These are phyloP conservation scores for Ustulina deusta DNA, from an alignment of 2,329 filamentous ascomycete species.

Conservation along the genomic window DNA sequence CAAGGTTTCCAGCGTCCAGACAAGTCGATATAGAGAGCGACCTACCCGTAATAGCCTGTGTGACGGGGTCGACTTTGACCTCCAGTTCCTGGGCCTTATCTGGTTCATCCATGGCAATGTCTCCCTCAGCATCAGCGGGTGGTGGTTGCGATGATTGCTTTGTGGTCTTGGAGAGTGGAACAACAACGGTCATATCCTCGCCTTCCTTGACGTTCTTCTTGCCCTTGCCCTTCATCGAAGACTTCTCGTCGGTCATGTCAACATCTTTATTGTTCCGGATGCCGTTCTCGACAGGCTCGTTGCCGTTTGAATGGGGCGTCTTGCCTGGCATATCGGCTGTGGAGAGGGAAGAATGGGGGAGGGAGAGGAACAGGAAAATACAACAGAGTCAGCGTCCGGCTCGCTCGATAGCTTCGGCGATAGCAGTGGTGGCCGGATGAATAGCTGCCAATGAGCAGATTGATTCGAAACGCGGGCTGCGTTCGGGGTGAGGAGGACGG, in stretches of 20 bases:
- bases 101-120: slow-evolving; percentile 76
- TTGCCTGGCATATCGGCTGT: slow-evolving; percentile 73
- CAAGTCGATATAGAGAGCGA: not conserved
- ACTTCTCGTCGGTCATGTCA: slow-evolving; percentile 76
- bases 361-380: slow-evolving; percentile 24
- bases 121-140: slow-evolving; percentile 72
- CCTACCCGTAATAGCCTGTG: slow-evolving; percentile 70
- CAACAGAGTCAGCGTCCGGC: slow-evolving; percentile 36
- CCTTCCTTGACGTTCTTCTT: slow-evolving; percentile 74
- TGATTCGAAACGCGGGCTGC: slow-evolving; percentile 44
- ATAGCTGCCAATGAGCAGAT: slow-evolving; percentile 31
- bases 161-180: slow-evolving; percentile 76
- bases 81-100: slow-evolving; percentile 63
- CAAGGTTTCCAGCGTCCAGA: not conserved
- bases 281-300: slow-evolving; percentile 76
- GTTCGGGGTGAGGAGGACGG: slow-evolving; percentile 42
- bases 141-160: slow-evolving; percentile 68
- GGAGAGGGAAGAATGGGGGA: slow-evolving; percentile 20
- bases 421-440: slow-evolving; percentile 21
- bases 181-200: slow-evolving; percentile 85
- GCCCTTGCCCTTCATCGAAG: slow-evolving; percentile 71
- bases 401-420: slow-evolving; percentile 39
- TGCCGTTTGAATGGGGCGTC: slow-evolving; percentile 78
- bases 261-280: slow-evolving; percentile 75
- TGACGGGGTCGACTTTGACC: slow-evolving; percentile 70